A percentile compares a stretch with the other conserved stretches of the same genome.
phyloP scores from a whole-genome alignment of 192 early-diverging fungal genomes.

The Lobosporangium transversale region DNA sequence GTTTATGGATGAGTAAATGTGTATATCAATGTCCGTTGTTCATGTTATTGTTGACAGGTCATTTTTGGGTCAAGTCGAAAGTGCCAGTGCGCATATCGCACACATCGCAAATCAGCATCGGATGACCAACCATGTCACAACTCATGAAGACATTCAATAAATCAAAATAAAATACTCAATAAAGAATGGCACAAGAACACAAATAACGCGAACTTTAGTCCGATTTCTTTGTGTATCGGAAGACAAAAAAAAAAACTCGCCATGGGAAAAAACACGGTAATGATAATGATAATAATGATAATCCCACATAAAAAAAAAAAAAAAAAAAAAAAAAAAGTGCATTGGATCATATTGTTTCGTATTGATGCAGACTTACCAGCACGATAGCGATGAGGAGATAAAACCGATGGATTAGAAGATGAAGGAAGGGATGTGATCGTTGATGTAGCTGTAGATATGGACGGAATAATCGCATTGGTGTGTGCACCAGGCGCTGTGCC shows the following conservation, averaged over 20 bases:
- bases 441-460: constrained; percentile 4
- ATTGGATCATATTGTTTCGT: not conserved
- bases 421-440: too few species aligned
- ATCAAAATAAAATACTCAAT: too few species aligned
- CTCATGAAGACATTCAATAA: too few species aligned
- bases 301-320: not conserved
- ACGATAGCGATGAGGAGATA: not conserved
- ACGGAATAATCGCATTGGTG: too few species aligned
- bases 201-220: not conserved
- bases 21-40: too few species aligned
- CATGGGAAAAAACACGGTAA: not conserved
- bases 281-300: not conserved
- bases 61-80: too few species aligned
- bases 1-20: too few species aligned
- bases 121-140: too few species aligned
- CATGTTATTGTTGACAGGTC: too few species aligned
- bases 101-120: not conserved
- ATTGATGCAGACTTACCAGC: constrained; percentile 6
- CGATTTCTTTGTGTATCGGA: not conserved
- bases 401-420: not conserved
- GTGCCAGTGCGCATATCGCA: not conserved
- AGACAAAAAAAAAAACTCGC: not conserved
- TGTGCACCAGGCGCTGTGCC: too few species aligned
- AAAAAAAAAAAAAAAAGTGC: not conserved
- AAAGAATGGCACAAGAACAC: too few species aligned